Base-by-base conservation (phyloP, 2,329 filamentous ascomycete species). In the Endoconidiophora polonica region DNA sequence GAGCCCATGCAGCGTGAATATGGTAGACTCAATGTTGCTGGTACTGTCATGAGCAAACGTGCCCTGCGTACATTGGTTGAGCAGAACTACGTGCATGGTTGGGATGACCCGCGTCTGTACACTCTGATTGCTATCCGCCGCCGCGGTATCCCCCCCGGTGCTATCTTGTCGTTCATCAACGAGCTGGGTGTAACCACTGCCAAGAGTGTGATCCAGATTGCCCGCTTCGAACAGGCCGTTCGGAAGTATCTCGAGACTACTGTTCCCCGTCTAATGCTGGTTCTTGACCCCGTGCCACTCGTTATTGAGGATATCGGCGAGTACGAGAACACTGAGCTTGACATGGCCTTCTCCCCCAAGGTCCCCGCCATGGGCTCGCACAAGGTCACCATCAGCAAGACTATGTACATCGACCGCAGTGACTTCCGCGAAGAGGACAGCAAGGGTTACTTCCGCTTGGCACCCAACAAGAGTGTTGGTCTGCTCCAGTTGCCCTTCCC, bases 1-100 rank as follows among this genome's bases (percentile, higher is more conserved):
- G 76, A 86, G 59, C 87, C 90, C 1, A 94, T 94, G 86, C 90
- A 96, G 72, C 73, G 90, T 62, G 88, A 94, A 66, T 93, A 76
- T 57, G 74, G 65, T 6, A 60, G 65, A 37, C 58, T 68, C 4
- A 93, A 84, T 56, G 74, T 95, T 29, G 80, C 77, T 7, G 87
- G 88, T 14, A 94, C 88, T 0, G 81, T 95, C 49, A 73, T 94
- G 54, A 88, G 82, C 33, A 95, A 96, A 69, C 76, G 90, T 51
- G 81, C 84, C 59, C 82, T 95, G 54, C 75, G 79, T 55, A 81
- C 83, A 65, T 68, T 95, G 4, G 86, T 95, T 2, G 74, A 81
- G 42, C 76, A 83, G 46, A 77, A 78, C n/a, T 72, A 81, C 55
- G 88, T 96, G 5, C 77, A 83, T 37, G 85, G 77, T 49, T 95